These are phyloP conservation scores for Neofusicoccum ribis DNA, from an alignment of 2,329 filamentous ascomycete genomes.

Conservation along the genomic window DNA sequence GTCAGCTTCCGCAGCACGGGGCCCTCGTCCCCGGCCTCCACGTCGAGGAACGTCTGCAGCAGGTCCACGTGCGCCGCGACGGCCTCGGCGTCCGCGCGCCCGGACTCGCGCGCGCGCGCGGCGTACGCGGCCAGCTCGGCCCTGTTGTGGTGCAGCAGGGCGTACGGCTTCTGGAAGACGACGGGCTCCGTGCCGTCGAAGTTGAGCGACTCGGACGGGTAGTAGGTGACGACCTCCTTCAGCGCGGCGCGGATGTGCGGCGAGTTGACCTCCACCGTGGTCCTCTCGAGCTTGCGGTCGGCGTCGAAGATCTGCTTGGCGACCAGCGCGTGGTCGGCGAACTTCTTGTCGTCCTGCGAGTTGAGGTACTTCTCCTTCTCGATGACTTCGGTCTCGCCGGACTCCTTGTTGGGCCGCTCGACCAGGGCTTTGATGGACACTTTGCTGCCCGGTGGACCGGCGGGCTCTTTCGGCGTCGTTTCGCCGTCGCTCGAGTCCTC, in stretches of 20 bases:
- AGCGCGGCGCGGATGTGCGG: constrained; percentile 48
- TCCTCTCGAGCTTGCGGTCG: constrained; percentile 26
- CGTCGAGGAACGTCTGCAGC: constrained; percentile 25
- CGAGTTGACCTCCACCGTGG: constrained; percentile 29
- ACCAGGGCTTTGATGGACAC: constrained; percentile 20
- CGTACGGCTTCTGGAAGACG: constrained; percentile 49
- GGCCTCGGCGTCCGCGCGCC: constrained; percentile 25
- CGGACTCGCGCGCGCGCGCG: background rate
- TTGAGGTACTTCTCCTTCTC: constrained; percentile 21
- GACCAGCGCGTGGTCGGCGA: constrained; percentile 26
- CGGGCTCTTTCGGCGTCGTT: too few relatives aligned
- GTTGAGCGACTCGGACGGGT: constrained; percentile 38
- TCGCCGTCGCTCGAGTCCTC: too few relatives aligned
- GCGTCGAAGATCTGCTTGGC: constrained; percentile 27
- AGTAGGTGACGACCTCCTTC: constrained; percentile 51
- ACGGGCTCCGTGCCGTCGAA: constrained; percentile 33
- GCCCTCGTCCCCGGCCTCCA: constrained; percentile 24
- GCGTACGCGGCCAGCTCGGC: constrained; percentile 40
- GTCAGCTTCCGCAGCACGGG: constrained; percentile 21
- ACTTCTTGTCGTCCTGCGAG: constrained; percentile 9
- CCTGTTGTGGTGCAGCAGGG: constrained; percentile 51
- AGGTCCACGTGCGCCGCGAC: constrained; percentile 27
- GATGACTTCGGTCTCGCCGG: constrained; percentile 16
- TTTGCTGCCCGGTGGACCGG: background rate
- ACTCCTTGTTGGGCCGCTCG: constrained; percentile 15